Evolutionary conservation across 2,329 filamentous ascomycete genomes (phyloP).

Genomic region (Fusarium chlamydosporum): DNA sequence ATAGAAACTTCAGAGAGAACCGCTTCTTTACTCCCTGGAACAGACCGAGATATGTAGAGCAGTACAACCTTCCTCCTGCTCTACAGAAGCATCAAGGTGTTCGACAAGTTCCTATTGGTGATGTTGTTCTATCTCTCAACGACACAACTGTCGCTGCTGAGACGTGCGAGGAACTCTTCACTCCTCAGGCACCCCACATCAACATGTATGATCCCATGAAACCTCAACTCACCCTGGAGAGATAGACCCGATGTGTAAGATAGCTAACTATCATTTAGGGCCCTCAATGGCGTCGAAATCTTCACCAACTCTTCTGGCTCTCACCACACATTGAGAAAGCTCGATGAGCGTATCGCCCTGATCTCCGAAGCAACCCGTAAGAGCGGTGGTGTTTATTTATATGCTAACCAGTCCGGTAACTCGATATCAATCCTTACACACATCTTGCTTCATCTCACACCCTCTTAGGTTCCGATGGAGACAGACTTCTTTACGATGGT

Average conservation of each 20-base stretch:
- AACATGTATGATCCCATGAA: constrained; percentile 33
- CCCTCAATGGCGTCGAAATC: constrained; percentile 75
- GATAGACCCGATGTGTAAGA: too few relatives aligned
- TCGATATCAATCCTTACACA: rapidly evolving
- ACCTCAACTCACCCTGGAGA: too few relatives aligned
- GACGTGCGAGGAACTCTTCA: constrained; percentile 58
- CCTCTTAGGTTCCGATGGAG: constrained; percentile 65
- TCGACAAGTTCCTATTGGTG: constrained; percentile 58
- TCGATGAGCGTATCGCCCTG: constrained; percentile 73
- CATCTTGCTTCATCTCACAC: not conserved
- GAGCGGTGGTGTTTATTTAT: constrained; percentile 69
- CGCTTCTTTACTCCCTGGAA: constrained; percentile 60
- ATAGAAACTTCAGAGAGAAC: constrained; percentile 56
- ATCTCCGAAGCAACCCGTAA: constrained; percentile 77
- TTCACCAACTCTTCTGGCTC: constrained; percentile 71
- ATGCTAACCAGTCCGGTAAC: constrained; percentile 54
- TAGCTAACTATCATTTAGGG: constrained; percentile 11
- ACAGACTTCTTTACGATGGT: constrained; percentile 68
- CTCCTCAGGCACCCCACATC: constrained; percentile 42
- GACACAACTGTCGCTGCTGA: constrained; percentile 60
- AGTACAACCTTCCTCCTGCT: constrained; percentile 64
- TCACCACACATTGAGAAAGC: constrained; percentile 72
- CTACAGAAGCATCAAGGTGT: constrained; percentile 66
- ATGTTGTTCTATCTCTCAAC: constrained; percentile 56
- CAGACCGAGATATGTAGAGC: constrained; percentile 54